phyloP scores from a whole-genome alignment of 2,329 filamentous ascomycete genomes.

The Aspergillus puulaauensis region DNA sequence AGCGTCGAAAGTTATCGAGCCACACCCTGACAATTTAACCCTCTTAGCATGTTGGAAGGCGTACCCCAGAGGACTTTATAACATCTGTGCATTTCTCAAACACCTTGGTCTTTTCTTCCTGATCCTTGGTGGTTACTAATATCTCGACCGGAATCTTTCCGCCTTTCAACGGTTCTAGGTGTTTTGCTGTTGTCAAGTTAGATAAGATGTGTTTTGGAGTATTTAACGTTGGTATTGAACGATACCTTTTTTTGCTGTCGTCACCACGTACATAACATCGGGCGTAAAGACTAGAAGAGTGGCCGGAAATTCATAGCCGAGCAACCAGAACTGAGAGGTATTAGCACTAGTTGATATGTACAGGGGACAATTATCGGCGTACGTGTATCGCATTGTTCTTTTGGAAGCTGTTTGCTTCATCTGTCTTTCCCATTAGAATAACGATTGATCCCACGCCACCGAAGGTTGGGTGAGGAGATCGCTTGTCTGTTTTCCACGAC shows the following conservation, averaged over 20 bases:
- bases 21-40: neutral
- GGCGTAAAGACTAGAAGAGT: conserved; percentile 90
- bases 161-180: conserved; percentile 86
- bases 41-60: conserved; percentile 33
- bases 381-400: conserved; percentile 98
- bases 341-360: neutral
- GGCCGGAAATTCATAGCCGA: conserved; percentile 97
- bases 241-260: conserved; percentile 93
- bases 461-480: conserved; percentile 80
- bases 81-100: conserved; percentile 80
- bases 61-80: conserved; percentile 83
- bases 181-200: conserved; percentile 65
- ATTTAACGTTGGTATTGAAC: neutral
- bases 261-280: conserved; percentile 87
- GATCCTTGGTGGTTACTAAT: conserved; percentile 86
- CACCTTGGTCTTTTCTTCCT: conserved; percentile 85
- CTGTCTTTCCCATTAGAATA: conserved; percentile 91
- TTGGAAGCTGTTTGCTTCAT: conserved; percentile 80
- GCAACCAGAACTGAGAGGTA: conserved; percentile 79
- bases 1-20: neutral
- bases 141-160: conserved; percentile 92
- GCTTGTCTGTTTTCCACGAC: conserved; percentile 96
- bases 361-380: conserved; percentile 38
- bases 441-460: conserved; percentile 82
- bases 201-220: neutral